A percentile compares a stretch with the other conserved stretches of the same genome.
Conservation (phyloP, 225 moss, liverwort and hornwort genomes). For the Pseudoscleropodium purum region DNA sequence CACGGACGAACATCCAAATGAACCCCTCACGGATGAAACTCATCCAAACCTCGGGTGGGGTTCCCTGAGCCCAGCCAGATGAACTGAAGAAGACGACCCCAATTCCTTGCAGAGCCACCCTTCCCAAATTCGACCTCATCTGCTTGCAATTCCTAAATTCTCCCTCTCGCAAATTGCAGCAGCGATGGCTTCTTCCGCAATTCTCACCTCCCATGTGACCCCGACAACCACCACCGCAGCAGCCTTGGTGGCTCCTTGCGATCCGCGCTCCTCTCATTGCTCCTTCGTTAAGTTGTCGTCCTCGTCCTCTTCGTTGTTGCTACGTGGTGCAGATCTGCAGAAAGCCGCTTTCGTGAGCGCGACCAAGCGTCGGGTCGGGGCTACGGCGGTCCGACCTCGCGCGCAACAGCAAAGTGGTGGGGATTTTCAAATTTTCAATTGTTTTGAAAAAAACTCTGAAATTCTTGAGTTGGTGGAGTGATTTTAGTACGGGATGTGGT, state of each 20-base stretch:
- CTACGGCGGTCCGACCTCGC: slow-evolving; percentile 12
- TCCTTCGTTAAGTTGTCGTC: background rate
- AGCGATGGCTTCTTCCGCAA: slow-evolving; percentile 14
- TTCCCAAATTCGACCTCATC: background rate
- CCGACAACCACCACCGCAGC: background rate
- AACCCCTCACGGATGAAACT: background rate
- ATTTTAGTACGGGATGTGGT: background rate
- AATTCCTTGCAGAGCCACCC: background rate
- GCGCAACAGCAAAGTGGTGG: background rate
- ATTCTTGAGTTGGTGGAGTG: no score
- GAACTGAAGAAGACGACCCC: background rate
- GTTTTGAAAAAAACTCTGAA: background rate
- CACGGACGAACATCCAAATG: no score
- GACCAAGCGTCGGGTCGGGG: background rate
- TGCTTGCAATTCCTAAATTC: background rate
- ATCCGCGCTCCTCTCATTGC: background rate
- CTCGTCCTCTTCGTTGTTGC: slow-evolving; percentile 5
- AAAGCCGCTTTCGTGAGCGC: background rate
- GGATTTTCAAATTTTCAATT: background rate
- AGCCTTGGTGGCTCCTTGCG: background rate
- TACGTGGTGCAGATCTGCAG: background rate
- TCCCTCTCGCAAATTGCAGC: background rate
- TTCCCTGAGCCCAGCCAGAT: background rate
- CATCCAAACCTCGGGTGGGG: background rate
- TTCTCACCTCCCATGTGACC: background rate